Evolutionary conservation across 2,329 filamentous ascomycete species (phyloP).

Genomic region (Talaromyces sp.): DNA sequence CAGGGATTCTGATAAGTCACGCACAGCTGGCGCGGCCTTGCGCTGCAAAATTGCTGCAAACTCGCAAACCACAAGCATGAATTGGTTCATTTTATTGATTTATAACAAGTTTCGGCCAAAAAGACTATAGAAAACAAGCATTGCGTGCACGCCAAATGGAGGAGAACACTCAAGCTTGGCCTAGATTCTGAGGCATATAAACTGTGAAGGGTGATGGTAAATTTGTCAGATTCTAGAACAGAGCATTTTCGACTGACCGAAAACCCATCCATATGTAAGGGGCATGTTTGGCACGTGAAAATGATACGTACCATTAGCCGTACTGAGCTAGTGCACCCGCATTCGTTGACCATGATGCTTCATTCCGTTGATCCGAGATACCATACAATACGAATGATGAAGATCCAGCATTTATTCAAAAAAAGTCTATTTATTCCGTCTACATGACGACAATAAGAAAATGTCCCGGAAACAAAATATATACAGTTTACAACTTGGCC

Average conservation of each 20-base stretch:
- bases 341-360: neutral
- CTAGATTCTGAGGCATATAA: too few species aligned
- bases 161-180: too few species aligned
- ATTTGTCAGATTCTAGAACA: neutral
- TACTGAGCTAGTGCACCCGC: neutral
- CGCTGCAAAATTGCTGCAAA: too few species aligned
- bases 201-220: too few species aligned
- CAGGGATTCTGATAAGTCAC: too few species aligned
- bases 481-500: constrained; percentile 69
- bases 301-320: neutral
- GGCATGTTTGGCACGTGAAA: neutral
- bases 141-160: too few species aligned
- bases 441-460: neutral
- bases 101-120: too few species aligned
- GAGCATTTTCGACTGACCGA: neutral
- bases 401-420: neutral
- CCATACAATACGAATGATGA: neutral
- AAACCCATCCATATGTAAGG: neutral
- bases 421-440: neutral
- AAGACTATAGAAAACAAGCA: too few species aligned
- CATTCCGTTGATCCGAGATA: neutral
- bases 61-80: too few species aligned
- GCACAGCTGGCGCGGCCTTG: too few species aligned
- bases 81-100: too few species aligned
- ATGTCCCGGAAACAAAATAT: neutral